A percentile compares a stretch with the other conserved stretches of the same genome.
phyloP scores from a whole-genome alignment of 306 rosid genomes.

The Vigna nakashimae region DNA sequence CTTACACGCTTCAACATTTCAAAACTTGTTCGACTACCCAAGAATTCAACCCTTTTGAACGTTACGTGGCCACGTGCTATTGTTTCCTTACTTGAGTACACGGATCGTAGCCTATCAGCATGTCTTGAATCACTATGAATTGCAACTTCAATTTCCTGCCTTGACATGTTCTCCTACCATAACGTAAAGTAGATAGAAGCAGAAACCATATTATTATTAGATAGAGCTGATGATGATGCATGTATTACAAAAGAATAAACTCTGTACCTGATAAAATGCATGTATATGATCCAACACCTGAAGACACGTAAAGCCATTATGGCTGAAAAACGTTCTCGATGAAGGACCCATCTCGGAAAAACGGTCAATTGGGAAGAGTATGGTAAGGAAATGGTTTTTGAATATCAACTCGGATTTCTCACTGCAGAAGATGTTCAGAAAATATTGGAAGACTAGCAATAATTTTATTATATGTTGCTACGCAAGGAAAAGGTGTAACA shows the following conservation, averaged over 20 bases:
- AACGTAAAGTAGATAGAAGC: neutral
- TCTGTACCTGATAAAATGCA: conserved; percentile 86
- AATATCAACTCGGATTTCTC: conserved; percentile 86
- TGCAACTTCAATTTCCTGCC: conserved; percentile 80
- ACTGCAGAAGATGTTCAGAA: conserved; percentile 55
- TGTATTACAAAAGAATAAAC: neutral
- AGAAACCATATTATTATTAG: neutral
- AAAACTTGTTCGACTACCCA: conserved; percentile 88
- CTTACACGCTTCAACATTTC: conserved; percentile 90
- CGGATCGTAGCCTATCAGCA: conserved; percentile 84
- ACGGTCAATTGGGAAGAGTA: conserved; percentile 88
- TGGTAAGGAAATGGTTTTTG: conserved; percentile 77
- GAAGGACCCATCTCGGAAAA: conserved; percentile 98
- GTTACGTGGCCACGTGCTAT: conserved; percentile 54
- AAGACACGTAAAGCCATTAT: conserved; percentile 81
- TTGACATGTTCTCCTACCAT: conserved; percentile 83
- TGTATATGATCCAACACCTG: conserved; percentile 82
- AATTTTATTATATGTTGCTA: neutral
- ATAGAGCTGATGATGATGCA: neutral
- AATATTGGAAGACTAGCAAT: neutral
- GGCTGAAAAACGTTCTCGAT: conserved; percentile 72
- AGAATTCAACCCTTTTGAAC: conserved; percentile 79
- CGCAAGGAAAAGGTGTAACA: conserved; percentile 13
- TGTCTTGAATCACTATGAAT: conserved; percentile 94
- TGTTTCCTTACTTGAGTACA: conserved; percentile 74